Percentiles rank a stretch among this genome's conserved stretches.
Evolutionary conservation across 2,329 filamentous ascomycete species (phyloP).

Genomic region (Chalaropsis ovoidea): DNA sequence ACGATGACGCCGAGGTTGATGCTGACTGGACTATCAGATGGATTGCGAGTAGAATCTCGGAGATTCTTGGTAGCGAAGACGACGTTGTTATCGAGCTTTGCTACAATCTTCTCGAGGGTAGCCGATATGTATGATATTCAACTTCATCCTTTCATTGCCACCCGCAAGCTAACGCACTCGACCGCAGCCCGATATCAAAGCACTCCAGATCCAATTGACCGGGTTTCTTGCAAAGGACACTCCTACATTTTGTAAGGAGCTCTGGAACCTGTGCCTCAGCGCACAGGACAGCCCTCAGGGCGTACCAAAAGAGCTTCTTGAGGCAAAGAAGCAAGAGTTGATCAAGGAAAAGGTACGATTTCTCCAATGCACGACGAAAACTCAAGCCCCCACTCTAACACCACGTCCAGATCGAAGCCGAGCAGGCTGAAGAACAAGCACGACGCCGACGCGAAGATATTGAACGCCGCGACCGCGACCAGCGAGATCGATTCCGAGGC

Average conservation of each 20-base stretch:
- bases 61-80: slow-evolving; percentile 84
- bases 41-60: slow-evolving; percentile 80
- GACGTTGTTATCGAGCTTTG: slow-evolving; percentile 88
- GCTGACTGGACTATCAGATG: slow-evolving; percentile 50
- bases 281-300: slow-evolving; percentile 81
- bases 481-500: slow-evolving; percentile 43
- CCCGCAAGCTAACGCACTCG: slow-evolving; percentile 13
- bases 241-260: slow-evolving; percentile 75
- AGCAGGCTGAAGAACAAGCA: slow-evolving; percentile 67
- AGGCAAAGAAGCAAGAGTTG: slow-evolving; percentile 91
- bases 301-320: slow-evolving; percentile 85
- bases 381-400: not conserved
- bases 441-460: slow-evolving; percentile 62
- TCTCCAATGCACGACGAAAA: not conserved
- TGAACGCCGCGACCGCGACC: slow-evolving; percentile 59
- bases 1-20: not conserved
- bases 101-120: slow-evolving; percentile 59
- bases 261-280: slow-evolving; percentile 86
- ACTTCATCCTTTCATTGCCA: slow-evolving; percentile 15
- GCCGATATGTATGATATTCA: slow-evolving; percentile 55
- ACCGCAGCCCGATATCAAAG: slow-evolving; percentile 81
- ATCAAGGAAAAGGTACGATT: slow-evolving; percentile 76
- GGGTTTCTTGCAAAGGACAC: slow-evolving; percentile 94
- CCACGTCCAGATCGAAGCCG: slow-evolving; percentile 58
- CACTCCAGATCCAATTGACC: slow-evolving; percentile 84